These are phyloP conservation scores for Paecilomyces sp. DNA, from an alignment of 2,329 filamentous ascomycete genomes.

Conservation along the genomic window DNA sequence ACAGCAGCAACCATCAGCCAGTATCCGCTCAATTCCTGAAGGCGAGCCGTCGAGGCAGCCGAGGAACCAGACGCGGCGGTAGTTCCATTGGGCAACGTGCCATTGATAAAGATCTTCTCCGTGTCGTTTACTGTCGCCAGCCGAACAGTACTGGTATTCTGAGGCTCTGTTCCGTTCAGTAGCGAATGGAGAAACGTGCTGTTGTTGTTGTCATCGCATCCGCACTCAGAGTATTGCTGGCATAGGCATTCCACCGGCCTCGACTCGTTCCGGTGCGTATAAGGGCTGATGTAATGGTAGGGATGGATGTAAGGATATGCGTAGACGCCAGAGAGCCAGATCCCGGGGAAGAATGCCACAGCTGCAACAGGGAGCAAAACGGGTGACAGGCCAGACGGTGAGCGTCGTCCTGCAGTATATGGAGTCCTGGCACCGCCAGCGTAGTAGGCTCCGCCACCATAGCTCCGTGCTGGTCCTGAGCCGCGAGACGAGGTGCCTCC, in stretches of 20 bases:
- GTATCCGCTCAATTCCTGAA: slow-evolving; percentile 31
- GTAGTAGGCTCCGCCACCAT: slow-evolving; percentile 48
- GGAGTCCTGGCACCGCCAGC: slow-evolving; percentile 47
- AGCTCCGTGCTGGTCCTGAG: slow-evolving; percentile 38
- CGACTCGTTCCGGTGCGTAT: slow-evolving; percentile 40
- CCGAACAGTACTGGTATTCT: slow-evolving; percentile 31
- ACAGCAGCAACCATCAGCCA: slow-evolving; percentile 27
- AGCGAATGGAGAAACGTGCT: slow-evolving; percentile 35
- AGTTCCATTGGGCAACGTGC: slow-evolving; percentile 39
- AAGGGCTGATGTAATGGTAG: slow-evolving; percentile 41
- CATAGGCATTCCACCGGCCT: slow-evolving; percentile 52
- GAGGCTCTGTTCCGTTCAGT: slow-evolving; percentile 32
- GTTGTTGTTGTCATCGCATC: slow-evolving; percentile 48
- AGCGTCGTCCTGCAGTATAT: slow-evolving; percentile 40
- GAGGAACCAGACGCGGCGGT: slow-evolving; percentile 18
- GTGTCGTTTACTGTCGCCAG: slow-evolving; percentile 37
- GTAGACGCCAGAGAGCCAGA: slow-evolving; percentile 51
- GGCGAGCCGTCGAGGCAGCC: slow-evolving; percentile 10
- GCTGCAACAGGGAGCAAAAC: slow-evolving; percentile 42
- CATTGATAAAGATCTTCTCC: slow-evolving; percentile 40
- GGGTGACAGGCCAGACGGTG: slow-evolving; percentile 44
- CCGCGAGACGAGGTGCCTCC: slow-evolving; percentile 27
- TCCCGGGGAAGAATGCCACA: slow-evolving; percentile 43
- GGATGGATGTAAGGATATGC: slow-evolving; percentile 47
- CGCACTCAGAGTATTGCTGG: slow-evolving; percentile 46